Evolutionary conservation across 495 filamentous ascomycete species (phyloP).

Genomic region (Usnea hakonensis): DNA sequence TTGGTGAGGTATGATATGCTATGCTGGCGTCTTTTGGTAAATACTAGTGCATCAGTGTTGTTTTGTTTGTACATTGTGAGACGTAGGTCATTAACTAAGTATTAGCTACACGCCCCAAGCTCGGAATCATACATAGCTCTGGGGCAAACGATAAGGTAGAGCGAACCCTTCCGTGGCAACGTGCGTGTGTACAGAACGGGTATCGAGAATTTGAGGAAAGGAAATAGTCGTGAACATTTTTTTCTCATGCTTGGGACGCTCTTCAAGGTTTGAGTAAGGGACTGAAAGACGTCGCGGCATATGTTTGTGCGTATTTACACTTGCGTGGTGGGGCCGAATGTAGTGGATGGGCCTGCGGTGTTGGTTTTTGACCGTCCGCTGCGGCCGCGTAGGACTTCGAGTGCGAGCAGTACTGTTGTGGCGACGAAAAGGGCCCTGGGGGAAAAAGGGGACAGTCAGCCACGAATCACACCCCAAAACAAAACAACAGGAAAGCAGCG

Average conservation of each 20-base stretch:
- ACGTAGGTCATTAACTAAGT: too few species aligned
- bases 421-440: constrained; percentile 46
- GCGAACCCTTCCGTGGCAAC: too few species aligned
- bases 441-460: background rate
- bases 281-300: background rate
- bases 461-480: background rate
- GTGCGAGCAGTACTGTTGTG: constrained; percentile 37
- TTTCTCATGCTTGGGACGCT: background rate
- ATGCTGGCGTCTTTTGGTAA: too few species aligned
- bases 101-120: too few species aligned
- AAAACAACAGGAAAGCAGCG: background rate
- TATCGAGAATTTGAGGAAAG: background rate
- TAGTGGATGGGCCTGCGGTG: background rate
- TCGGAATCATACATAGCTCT: too few species aligned
- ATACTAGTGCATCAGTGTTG: too few species aligned
- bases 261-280: background rate
- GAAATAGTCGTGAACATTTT: background rate
- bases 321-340: background rate
- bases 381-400: constrained; percentile 29
- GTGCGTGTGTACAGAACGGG: background rate
- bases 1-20: too few species aligned
- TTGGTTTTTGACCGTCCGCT: background rate
- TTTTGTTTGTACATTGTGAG: too few species aligned
- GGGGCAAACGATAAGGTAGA: background rate
- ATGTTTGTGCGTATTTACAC: background rate